Base-by-base conservation (phyloP, 352 stramenopile genomes). In the Peronospora destructor region DNA sequence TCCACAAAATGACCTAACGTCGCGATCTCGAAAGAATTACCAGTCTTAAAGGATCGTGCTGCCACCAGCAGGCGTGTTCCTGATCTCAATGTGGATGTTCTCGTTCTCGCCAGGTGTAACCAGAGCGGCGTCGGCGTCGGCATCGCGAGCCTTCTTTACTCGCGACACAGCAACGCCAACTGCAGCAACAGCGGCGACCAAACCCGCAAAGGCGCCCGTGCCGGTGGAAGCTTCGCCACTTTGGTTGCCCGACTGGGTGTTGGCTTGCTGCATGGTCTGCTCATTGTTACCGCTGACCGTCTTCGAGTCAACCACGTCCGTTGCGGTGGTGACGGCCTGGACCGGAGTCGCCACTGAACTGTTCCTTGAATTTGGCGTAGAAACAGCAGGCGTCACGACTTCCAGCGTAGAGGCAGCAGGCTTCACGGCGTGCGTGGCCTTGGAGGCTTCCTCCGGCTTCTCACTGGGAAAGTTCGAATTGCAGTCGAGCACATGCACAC, bases 1-100 rank as follows among this genome's bases (percentile, higher is more conserved):
- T 59, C 37, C 54, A 34, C 19, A 30, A 49, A 35, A 46, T 14
- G 19, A 21, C 19, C 19, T 21, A 21, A 21, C 19, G 19, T 21
- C 19, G 19, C 19, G 3, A 21, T 21, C 19, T 21, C 19, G 19
- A 21, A 3, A 21, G 19, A 21, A 12, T 9, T 34, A 9, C 10
- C 29, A 12, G 7, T 34, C 12, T 45, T 32, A 45, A 6, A 73
- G 61, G 29, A 73, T 71, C 34, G 65, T 73, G 57, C 61, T 73
- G 40, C 65, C 61, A 26, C 54, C 61, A n/a, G 61, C 61, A 34
- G 65, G 65, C 28, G 65, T 73, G 36, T 45, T 57, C 53, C 62
- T 71, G 38, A 73, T 66, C 49, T 73, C 65, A 40, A 73, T 61
- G 40, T 70, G 61, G 19, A 70, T 70, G 35, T 64, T 56, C 40